Evolutionary conservation across 75 land plant genomes (phyloP).

Genomic region (Gnetum montanum): DNA sequence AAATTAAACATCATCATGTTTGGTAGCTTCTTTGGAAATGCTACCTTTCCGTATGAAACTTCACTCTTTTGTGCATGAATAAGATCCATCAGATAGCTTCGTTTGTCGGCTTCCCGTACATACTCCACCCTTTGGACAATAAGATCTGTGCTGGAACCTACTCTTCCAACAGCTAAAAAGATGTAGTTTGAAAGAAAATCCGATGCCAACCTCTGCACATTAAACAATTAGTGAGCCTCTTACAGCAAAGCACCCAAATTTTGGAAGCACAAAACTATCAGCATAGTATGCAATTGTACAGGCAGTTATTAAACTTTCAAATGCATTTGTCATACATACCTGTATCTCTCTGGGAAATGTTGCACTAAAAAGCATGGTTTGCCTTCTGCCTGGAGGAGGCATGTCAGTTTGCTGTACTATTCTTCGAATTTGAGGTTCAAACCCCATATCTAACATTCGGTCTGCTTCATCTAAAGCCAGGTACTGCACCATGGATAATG

Average conservation of each 20-base stretch:
- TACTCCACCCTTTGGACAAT: conserved; percentile 88
- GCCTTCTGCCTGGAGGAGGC: conserved; percentile 78
- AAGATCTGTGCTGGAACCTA: conserved; percentile 95
- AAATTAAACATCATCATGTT: background rate
- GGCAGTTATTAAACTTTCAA: too few relatives aligned
- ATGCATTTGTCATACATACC: conserved; percentile 52
- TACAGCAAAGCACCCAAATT: too few relatives aligned
- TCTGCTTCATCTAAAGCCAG: conserved; percentile 96
- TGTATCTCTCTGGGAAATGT: conserved; percentile 94
- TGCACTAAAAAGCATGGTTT: conserved; percentile 96
- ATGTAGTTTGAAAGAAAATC: conserved; percentile 79
- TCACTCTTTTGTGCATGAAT: conserved; percentile 78
- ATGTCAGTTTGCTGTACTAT: conserved; percentile 95
- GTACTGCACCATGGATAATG: conserved; percentile 68
- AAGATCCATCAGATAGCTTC: conserved; percentile 84
- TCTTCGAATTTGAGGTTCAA: conserved; percentile 89
- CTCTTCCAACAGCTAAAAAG: conserved; percentile 92
- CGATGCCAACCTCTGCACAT: conserved; percentile 83
- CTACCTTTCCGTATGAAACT: conserved; percentile 59
- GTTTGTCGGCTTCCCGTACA: conserved; percentile 71
- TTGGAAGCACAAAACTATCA: too few relatives aligned
- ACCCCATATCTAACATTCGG: conserved; percentile 96
- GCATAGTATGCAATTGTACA: too few relatives aligned
- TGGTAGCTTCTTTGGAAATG: too few relatives aligned
- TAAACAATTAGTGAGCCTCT: too few relatives aligned